Conservation (phyloP, 495 filamentous ascomycete species). For the Daldinia grandis region DNA sequence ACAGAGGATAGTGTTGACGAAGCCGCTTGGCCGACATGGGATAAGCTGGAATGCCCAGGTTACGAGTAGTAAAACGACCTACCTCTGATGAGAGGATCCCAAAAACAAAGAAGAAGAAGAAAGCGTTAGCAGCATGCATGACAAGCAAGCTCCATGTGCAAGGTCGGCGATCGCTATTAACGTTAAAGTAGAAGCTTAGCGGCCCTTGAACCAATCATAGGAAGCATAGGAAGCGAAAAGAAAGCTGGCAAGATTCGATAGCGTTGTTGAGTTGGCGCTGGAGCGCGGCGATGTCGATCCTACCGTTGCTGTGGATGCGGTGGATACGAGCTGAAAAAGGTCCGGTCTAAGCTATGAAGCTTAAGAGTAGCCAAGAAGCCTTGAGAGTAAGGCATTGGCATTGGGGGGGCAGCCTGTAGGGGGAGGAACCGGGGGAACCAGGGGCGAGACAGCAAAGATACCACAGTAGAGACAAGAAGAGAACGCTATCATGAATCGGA, state of each 20-base stretch:
- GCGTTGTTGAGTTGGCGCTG: constrained; percentile 23
- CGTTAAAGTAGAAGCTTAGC: constrained; percentile 31
- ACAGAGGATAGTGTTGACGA: constrained; percentile 14
- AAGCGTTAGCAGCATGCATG: constrained; percentile 21
- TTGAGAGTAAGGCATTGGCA: too few relatives aligned
- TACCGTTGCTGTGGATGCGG: constrained; percentile 26
- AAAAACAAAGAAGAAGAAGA: not conserved
- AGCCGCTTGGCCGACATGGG: constrained; percentile 17
- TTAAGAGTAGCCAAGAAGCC: too few relatives aligned
- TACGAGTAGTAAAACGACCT: constrained; percentile 2
- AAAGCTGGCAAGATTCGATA: constrained; percentile 28
- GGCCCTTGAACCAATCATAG: constrained; percentile 4
- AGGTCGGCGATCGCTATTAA: constrained; percentile 39
- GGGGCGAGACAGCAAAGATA: not conserved
- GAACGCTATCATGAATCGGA: constrained; percentile 7
- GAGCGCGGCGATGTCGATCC: constrained; percentile 13
- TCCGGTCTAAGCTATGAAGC: not conserved
- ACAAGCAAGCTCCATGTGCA: constrained; percentile 3
- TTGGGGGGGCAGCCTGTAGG: not conserved
- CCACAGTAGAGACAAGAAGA: not conserved
- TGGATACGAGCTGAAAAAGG: constrained; percentile 37
- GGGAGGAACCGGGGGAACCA: too few relatives aligned
- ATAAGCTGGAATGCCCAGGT: constrained; percentile 1
- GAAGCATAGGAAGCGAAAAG: constrained; percentile 11
- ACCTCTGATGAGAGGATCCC: not conserved